These are phyloP conservation scores for Phialemoniopsis sp. DNA, from an alignment of 2,329 filamentous ascomycete genomes.

Conservation along the genomic window DNA sequence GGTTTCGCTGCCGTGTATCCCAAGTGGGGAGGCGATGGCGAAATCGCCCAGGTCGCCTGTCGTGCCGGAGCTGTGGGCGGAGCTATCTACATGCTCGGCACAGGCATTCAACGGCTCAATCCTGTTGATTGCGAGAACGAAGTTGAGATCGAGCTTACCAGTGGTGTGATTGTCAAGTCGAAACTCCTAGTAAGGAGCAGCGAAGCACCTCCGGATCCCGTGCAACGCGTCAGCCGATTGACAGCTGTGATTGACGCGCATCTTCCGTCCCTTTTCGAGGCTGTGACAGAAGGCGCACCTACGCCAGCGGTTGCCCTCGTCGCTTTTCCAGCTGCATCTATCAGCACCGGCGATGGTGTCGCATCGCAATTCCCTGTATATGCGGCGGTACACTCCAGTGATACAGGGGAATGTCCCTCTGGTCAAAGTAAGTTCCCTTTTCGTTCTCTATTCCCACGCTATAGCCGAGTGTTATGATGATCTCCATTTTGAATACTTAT, in stretches of 20 bases:
- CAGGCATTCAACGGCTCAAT: conserved; percentile 47
- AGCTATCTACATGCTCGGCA: conserved; percentile 81
- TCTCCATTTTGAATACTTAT: conserved; percentile 86
- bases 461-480: conserved; percentile 66
- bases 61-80: conserved; percentile 89
- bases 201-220: conserved; percentile 13
- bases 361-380: conserved; percentile 42
- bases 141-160: conserved; percentile 47
- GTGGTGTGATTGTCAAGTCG: conserved; percentile 53
- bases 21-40: conserved; percentile 88
- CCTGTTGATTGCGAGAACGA: conserved; percentile 10
- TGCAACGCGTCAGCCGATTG: conserved; percentile 47
- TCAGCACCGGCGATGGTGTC: conserved; percentile 29
- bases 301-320: conserved; percentile 70
- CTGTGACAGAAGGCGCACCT: conserved; percentile 69
- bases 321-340: conserved; percentile 54
- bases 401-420: conserved; percentile 84
- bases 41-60: conserved; percentile 88
- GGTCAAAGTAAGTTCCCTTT: conserved; percentile 76
- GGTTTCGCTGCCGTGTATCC: conserved; percentile 87
- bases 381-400: conserved; percentile 73
- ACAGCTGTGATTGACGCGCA: conserved; percentile 67
- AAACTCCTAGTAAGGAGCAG: conserved; percentile 45
- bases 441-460: neutral
- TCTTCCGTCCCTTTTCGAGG: conserved; percentile 63